Base-by-base conservation (phyloP, 306 rosid species). In the Gastrolobium villosum region DNA sequence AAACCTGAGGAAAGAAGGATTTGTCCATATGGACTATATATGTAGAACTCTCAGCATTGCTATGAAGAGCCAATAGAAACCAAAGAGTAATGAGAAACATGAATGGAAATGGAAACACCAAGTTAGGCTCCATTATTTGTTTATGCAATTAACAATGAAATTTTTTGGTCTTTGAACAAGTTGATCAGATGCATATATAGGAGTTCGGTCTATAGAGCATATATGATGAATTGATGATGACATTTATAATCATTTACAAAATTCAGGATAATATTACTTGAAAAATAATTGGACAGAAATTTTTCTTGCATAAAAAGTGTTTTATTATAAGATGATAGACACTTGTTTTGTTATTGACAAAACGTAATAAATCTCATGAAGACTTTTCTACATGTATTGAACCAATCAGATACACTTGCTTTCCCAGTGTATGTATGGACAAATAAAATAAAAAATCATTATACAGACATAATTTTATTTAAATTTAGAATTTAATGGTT, bases 1-100 rank as follows among this genome's bases (percentile, higher is more conserved):
- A 84, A 5, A 55, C 54, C 1, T 65, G 34, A 10, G 84, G 85
- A 65, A 76, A 76, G 11, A 10, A 9, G 66, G 80, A 64, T 59
- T 80, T 70, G 65, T 70, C 65, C 84, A 84, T 70, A 34, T 80
- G 87, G 60, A 80, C 69, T 62, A 84, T 84, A 5, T 79, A 84
- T 30, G 81, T 73, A 37, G 75, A 45, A 44, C 52, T 78, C n/a
- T 77, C 71, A 44, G 70, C 56, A 65, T 54, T 49, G 52, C 26
- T 72, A 59, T 66, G 35, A 65, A 40, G 4, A 30, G 45, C 48
- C 53, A 78, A 74, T 5, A 48, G 70, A 43, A 72, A 78, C 70
- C 65, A 66, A 10, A 34, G 39, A 66, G 49, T 5, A 46, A 59
- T 57, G 5, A 79, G 31, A 20, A 78, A 3, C 64, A 63, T 11